Conservation (phyloP, 176 grass and related monocot species). For the Oryza rufipogon region DNA sequence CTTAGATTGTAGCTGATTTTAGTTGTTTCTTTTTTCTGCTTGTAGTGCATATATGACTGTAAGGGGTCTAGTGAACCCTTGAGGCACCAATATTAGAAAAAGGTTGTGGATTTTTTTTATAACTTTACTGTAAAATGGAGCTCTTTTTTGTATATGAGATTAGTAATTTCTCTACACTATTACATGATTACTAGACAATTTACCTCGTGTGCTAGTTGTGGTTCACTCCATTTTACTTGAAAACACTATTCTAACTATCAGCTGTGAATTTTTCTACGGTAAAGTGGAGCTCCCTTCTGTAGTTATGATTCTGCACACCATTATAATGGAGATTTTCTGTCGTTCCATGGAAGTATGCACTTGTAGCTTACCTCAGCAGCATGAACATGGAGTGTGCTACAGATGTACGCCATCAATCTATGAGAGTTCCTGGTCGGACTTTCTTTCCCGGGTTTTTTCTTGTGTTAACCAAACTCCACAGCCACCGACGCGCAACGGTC, state of each 20-base stretch:
- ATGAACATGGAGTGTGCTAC: not conserved
- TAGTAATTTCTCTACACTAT: slow-evolving; percentile 3
- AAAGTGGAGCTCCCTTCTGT: not conserved
- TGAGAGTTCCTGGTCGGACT: not conserved
- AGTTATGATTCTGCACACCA: not conserved
- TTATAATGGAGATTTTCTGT: not conserved
- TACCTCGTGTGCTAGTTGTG: not conserved
- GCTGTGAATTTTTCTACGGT: not conserved
- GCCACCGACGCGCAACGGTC: not conserved
- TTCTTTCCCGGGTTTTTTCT: not conserved
- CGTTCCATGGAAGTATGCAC: not conserved
- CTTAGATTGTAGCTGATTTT: slow-evolving; percentile 27
- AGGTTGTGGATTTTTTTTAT: slow-evolving; percentile 1
- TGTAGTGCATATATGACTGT: slow-evolving; percentile 20
- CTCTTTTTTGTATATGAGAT: not conserved
- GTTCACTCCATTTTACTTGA: slow-evolving; percentile 14
- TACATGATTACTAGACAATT: not conserved
- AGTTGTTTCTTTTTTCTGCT: slow-evolving; percentile 1
- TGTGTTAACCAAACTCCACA: not conserved
- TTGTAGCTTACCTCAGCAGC: not conserved
- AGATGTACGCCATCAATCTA: not conserved
- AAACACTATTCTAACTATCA: slow-evolving; percentile 1
- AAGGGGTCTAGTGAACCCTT: slow-evolving; percentile 35
- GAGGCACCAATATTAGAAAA: slow-evolving; percentile 24
- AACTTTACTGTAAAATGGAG: slow-evolving; percentile 9